phyloP scores from a whole-genome alignment of 2,329 filamentous ascomycete genomes.

The Trichoderma sp. region DNA sequence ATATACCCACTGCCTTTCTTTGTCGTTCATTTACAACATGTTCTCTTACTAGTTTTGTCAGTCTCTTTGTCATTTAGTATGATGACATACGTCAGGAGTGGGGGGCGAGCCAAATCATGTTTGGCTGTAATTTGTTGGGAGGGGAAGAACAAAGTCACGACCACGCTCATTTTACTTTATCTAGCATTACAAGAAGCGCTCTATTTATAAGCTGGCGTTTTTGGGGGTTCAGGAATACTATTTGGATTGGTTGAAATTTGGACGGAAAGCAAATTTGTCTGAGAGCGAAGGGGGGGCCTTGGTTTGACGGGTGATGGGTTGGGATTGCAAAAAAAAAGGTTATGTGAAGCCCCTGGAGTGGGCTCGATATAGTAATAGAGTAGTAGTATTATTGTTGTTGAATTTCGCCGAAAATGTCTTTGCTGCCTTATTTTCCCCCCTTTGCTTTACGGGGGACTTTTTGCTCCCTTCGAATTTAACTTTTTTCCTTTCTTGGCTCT shows the following conservation, averaged over 20 bases:
- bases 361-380: not conserved
- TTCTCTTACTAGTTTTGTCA: not conserved
- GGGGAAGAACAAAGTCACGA: not conserved
- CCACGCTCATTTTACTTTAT: constrained; percentile 8
- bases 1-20: constrained; percentile 10
- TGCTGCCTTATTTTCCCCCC: not conserved
- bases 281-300: not conserved
- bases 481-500: not conserved
- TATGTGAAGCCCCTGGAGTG: not conserved
- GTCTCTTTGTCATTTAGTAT: not conserved
- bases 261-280: not conserved
- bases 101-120: not conserved
- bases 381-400: not conserved
- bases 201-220: not conserved
- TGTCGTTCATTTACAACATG: not conserved
- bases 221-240: not conserved
- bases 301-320: not conserved
- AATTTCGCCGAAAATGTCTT: not conserved
- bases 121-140: not conserved
- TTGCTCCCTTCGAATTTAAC: too few species aligned
- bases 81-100: not conserved
- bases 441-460: not conserved
- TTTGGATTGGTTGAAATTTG: not conserved
- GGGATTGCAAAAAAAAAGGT: not conserved
- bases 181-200: not conserved